phyloP scores from a whole-genome alignment of 805 yeast species.

The Jamesozyma rosinii region DNA sequence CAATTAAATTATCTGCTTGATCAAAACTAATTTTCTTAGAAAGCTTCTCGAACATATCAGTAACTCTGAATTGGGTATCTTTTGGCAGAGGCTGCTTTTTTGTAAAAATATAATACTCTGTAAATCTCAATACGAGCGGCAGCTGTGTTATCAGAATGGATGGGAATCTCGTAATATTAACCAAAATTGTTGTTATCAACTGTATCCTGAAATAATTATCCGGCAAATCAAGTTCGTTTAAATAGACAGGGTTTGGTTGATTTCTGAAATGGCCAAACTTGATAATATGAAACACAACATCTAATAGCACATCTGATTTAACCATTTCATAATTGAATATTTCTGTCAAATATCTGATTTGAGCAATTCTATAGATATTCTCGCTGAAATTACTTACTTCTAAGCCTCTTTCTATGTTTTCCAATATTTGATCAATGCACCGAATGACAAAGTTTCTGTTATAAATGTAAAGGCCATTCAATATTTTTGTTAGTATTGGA shows the following conservation, averaged over 20 bases:
- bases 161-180: slow-evolving; percentile 21
- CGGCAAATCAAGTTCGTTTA: slow-evolving; percentile 46
- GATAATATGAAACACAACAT: slow-evolving; percentile 46
- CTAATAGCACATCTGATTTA: slow-evolving; percentile 38
- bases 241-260: slow-evolving; percentile 40
- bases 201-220: slow-evolving; percentile 66
- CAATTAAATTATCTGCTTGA: slow-evolving; percentile 33
- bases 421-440: slow-evolving; percentile 56
- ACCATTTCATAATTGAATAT: slow-evolving; percentile 43
- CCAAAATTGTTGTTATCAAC: slow-evolving; percentile 39
- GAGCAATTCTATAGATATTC: slow-evolving; percentile 54
- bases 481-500: slow-evolving; percentile 39
- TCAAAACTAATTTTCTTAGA: slow-evolving; percentile 20
- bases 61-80: slow-evolving; percentile 49
- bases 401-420: slow-evolving; percentile 53
- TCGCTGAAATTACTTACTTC: slow-evolving; percentile 52
- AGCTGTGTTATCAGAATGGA: slow-evolving; percentile 23
- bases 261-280: slow-evolving; percentile 58
- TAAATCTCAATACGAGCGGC: slow-evolving; percentile 41
- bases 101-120: slow-evolving; percentile 62
- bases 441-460: slow-evolving; percentile 35
- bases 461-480: slow-evolving; percentile 31
- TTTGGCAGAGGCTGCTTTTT: slow-evolving; percentile 55
- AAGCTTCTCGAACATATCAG: slow-evolving; percentile 33
- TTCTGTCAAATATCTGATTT: slow-evolving; percentile 51